Evolutionary conservation across 768 basidiomycete genomes (phyloP).

Genomic region (Termitomyces sp.): DNA sequence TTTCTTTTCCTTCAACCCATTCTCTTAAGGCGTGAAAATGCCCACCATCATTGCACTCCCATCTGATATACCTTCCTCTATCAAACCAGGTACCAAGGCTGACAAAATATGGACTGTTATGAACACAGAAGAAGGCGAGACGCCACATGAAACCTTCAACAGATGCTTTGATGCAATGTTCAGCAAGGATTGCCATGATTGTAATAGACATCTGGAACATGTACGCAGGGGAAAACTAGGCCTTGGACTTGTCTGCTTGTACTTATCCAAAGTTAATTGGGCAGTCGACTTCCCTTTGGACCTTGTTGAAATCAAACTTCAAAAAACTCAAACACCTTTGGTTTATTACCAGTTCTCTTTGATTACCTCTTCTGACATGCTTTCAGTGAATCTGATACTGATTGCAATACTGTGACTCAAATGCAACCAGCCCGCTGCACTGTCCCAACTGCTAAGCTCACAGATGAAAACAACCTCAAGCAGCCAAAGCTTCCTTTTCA

Average conservation of each 20-base stretch:
- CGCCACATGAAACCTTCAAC: too few species aligned
- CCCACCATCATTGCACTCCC: neutral
- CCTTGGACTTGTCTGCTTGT: too few species aligned
- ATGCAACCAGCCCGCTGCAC: neutral
- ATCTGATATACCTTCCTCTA: neutral
- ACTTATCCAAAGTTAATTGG: too few species aligned
- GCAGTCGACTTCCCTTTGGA: neutral
- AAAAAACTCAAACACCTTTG: neutral
- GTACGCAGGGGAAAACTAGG: too few species aligned
- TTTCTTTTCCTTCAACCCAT: too few species aligned
- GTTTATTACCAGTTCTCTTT: neutral
- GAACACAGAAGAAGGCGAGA: too few species aligned
- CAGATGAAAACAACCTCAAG: slow-evolving; percentile 1
- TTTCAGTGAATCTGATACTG: neutral
- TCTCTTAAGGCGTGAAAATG: too few species aligned
- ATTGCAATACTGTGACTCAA: neutral
- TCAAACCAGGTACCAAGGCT: neutral
- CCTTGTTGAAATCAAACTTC: neutral
- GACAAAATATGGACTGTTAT: neutral
- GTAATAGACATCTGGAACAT: too few species aligned
- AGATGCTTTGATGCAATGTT: too few species aligned
- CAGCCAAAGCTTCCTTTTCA: neutral
- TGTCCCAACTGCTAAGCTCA: neutral
- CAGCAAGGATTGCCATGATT: too few species aligned
- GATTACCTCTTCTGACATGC: neutral